A percentile compares a stretch with the other conserved stretches of the same genome.
Conservation (phyloP, 140 eudicot genomes). For the Flaveria floridana region DNA sequence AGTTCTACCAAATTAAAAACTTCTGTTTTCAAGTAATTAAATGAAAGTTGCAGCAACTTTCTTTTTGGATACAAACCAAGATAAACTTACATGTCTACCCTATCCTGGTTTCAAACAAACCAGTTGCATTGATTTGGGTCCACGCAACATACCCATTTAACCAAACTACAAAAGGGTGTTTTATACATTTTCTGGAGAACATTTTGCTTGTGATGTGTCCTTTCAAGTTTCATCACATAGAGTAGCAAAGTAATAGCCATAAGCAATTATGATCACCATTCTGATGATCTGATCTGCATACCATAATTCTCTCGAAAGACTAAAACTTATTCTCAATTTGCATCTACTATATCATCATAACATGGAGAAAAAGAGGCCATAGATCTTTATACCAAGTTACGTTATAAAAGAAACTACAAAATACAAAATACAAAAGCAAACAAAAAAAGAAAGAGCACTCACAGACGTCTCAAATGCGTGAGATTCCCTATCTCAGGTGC, state of each 20-base stretch:
- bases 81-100: slow-evolving; percentile 13
- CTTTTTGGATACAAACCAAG: background rate
- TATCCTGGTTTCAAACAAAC: slow-evolving; percentile 21
- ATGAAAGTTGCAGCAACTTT: background rate
- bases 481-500: slow-evolving; percentile 84
- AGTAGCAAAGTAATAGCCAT: slow-evolving; percentile 4
- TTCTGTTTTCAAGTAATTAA: background rate
- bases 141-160: background rate
- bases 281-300: background rate
- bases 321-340: background rate
- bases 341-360: background rate
- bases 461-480: slow-evolving; percentile 72
- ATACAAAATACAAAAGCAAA: background rate
- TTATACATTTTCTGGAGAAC: background rate
- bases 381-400: slow-evolving; percentile 14
- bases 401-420: slow-evolving; percentile 15
- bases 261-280: background rate
- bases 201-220: background rate
- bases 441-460: slow-evolving; percentile 40
- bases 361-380: slow-evolving; percentile 16
- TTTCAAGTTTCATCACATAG: background rate
- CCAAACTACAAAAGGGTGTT: background rate
- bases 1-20: slow-evolving; percentile 5
- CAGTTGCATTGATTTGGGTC: slow-evolving; percentile 5
- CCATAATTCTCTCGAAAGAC: slow-evolving; percentile 17